Percentiles rank a stretch among this genome's conserved stretches.
Conservation (phyloP, 2,329 filamentous ascomycete genomes). For the Pestalotiopsis sp. region DNA sequence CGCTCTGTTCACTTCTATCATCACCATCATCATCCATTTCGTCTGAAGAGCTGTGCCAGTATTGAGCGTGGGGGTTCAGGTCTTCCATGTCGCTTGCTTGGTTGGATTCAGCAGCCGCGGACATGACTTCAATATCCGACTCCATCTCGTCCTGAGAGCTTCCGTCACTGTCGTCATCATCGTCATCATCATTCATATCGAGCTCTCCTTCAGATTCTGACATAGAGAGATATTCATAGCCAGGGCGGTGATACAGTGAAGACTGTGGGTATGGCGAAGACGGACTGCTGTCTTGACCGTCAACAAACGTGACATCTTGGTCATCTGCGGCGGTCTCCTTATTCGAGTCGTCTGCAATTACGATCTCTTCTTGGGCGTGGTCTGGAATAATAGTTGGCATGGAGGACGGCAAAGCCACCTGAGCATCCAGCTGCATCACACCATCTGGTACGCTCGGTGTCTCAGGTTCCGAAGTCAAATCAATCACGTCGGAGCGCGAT, state of each 20-base stretch:
- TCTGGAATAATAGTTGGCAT: not conserved
- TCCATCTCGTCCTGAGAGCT: not conserved
- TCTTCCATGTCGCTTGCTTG: not conserved
- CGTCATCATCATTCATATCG: not conserved
- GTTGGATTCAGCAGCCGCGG: not conserved
- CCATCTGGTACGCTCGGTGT: too few relatives aligned
- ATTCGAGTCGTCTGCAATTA: not conserved
- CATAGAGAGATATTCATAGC: not conserved
- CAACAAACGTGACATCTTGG: not conserved
- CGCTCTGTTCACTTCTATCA: not conserved
- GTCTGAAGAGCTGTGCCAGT: not conserved
- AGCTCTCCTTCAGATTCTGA: not conserved
- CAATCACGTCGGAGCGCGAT: constrained; percentile 3
- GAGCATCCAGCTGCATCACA: not conserved
- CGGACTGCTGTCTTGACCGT: not conserved
- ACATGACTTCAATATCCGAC: not conserved
- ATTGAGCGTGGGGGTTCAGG: not conserved
- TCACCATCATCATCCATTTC: not conserved
- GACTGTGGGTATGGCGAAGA: too few relatives aligned
- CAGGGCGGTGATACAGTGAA: not conserved
- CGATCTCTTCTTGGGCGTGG: not conserved
- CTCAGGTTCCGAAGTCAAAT: constrained; percentile 7
- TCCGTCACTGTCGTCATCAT: not conserved
- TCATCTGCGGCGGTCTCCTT: not conserved
- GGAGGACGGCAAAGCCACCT: not conserved